Evolutionary conservation across 495 filamentous ascomycete species (phyloP), one percentile per base, ranked within the genome.

Genomic region (Penicillium diatomitis): DNA sequence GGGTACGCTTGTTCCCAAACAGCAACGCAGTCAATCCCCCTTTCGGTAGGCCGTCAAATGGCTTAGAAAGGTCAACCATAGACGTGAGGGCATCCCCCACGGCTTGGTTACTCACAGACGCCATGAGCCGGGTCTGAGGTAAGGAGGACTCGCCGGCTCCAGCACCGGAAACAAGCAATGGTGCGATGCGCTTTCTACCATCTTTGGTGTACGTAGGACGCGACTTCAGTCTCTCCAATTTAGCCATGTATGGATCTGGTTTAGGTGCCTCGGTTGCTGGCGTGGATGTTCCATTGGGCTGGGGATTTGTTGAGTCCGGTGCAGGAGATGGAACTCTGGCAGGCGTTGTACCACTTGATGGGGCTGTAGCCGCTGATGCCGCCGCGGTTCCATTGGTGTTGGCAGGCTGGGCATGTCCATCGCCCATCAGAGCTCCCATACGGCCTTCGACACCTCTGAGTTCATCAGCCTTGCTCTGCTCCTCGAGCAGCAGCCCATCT

Each of bases 351-450:
- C 73, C 71, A 46, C 77, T 77, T 3, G 69, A 59, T 8, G 65
- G 61, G 28, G 55, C 41, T 32, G 62, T 44, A 12, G 65, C 47
- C 4, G 63, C 41, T 30, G 55, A 41, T 32, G 62, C 44, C 12
- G 65, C 47, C 4, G 63, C 41, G 44, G 63, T 72, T 38, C 74
- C 78, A 57, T 73, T 81, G 34, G 63, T 20, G 20, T 20, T 64
- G 20, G 55, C 51, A n/a, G 58, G 53, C 8, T 65, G 66, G 1
- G 47, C 39, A 38, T 49, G 47, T 9, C 62, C 76, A 66, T 96
- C 94, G 33, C 92, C 92, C 94, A 98, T 98, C 46, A 98, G 66
- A 20, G 90, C 90, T 9, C 92, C 94, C 92, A 99, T 99, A 51
- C 91, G 78, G 6, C 88, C 91, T 68, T 97, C 86, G 0, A 90